Base-by-base conservation (phyloP, 2,329 filamentous ascomycete species). In the Aureobasidium sp. region DNA sequence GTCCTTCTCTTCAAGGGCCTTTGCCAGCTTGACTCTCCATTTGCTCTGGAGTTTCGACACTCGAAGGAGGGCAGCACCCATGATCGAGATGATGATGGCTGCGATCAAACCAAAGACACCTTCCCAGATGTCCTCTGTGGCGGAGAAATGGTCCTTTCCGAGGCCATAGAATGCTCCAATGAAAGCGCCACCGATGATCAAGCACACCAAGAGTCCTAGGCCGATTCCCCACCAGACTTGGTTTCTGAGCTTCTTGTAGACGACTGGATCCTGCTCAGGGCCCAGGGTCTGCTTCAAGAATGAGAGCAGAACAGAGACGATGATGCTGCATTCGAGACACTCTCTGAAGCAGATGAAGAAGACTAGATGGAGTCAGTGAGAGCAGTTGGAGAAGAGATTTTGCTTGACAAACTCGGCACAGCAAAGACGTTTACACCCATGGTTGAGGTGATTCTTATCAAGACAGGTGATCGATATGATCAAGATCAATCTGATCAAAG, bases 311-410 rank as follows among this genome's bases (percentile, higher is more conserved):
- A 95, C 85, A 0, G 89, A 91, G 58, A 94, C 82, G 61, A 95
- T 87, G 64, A 95, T 89, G 63, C 80, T 84, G 1, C 85, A 86
- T 74, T 95, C 89, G 42, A 95, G 74, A 37, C 83, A 82, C 72
- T 95, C 90, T 64, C 90, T 83, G 67, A 95, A 93, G 71, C 88
- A 84, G 67, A 95, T 87, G 73, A 95, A 90, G 74, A 95, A 95
- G 53, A 95, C 41, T 45, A 7, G 7, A 12, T 12, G 17, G 4
- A 81, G 76, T 45, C 7, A 14, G 17, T 34, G 14, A 10, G 3
- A 19, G 12, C 11, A 19, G 14, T 7, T 7, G 6, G 25, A 6
- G 11, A 24, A 16, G 12, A 12, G n/a, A 22, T 42, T 19, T 24
- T 21, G 10, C n/a, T n/a, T 22, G 54, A 59, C 63, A 79, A 77